Conservation (phyloP, 1,284 basidiomycete species). For the Anthracocystis panici-leucophaei region DNA sequence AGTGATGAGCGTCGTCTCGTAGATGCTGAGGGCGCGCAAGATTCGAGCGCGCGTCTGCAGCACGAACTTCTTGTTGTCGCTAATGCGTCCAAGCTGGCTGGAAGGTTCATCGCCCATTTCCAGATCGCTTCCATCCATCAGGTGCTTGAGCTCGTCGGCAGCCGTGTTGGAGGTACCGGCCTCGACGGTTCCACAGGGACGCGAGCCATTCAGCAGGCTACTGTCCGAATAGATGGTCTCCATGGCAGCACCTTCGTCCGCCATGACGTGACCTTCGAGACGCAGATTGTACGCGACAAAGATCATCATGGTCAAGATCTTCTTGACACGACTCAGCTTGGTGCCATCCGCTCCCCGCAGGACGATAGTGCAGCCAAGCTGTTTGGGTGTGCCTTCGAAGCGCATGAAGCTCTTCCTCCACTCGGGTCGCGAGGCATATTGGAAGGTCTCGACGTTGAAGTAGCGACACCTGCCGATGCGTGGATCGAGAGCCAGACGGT, state of each 20-base stretch:
- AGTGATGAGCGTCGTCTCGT: slow-evolving; percentile 57
- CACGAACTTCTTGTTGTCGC: slow-evolving; percentile 36
- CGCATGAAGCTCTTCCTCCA: slow-evolving; percentile 95
- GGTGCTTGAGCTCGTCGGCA: slow-evolving; percentile 36
- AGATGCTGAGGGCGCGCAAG: slow-evolving; percentile 50
- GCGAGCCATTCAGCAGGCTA: slow-evolving; percentile 33
- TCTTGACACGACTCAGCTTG: slow-evolving; percentile 86
- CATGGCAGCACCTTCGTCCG: slow-evolving; percentile 76
- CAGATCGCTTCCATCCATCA: slow-evolving; percentile 12
- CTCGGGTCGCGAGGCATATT: slow-evolving; percentile 89
- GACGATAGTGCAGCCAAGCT: slow-evolving; percentile 93
- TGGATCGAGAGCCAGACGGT: slow-evolving; percentile 90
- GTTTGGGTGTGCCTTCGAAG: slow-evolving; percentile 85
- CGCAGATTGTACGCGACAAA: slow-evolving; percentile 91
- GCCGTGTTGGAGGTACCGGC: slow-evolving; percentile 24
- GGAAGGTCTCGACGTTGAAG: slow-evolving; percentile 92
- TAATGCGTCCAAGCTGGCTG: slow-evolving; percentile 22
- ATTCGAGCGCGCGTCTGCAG: slow-evolving; percentile 40
- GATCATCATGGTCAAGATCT: slow-evolving; percentile 88
- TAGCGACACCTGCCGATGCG: slow-evolving; percentile 88
- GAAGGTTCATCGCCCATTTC: slow-evolving; percentile 22
- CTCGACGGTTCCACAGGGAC: slow-evolving; percentile 35
- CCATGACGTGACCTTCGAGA: slow-evolving; percentile 93
- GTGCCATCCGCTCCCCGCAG: slow-evolving; percentile 87
- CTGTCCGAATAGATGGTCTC: slow-evolving; percentile 53